phyloP scores from a whole-genome alignment of 1,284 basidiomycete genomes.

The Hypsizygus ulmarius region DNA sequence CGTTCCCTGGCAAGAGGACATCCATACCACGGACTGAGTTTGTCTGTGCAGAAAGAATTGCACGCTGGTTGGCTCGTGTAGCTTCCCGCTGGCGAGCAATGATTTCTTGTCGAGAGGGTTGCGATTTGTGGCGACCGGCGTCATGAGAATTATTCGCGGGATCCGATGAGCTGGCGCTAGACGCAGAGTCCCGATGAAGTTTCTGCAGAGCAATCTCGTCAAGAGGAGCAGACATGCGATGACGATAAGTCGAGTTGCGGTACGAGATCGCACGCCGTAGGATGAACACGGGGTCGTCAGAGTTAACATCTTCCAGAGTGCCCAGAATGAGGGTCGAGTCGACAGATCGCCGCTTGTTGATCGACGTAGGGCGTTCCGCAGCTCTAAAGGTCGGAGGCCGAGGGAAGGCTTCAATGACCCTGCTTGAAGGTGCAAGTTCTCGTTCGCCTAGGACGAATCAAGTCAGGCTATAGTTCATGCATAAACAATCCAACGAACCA shows the following conservation, averaged over 20 bases:
- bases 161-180: conserved; percentile 41
- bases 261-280: conserved; percentile 77
- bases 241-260: conserved; percentile 62
- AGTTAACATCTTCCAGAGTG: conserved; percentile 69
- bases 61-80: conserved; percentile 80
- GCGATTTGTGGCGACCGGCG: conserved; percentile 42
- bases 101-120: conserved; percentile 77
- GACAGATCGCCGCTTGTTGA: conserved; percentile 82
- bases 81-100: conserved; percentile 90
- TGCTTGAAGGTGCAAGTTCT: conserved; percentile 73
- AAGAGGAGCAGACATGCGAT: conserved; percentile 66
- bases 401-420: conserved; percentile 81
- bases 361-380: conserved; percentile 56
- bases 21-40: conserved; percentile 88
- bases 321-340: conserved; percentile 77
- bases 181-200: conserved; percentile 64
- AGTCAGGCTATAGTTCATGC: background rate
- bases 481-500: conserved; percentile 45
- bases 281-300: conserved; percentile 87
- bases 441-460: conserved; percentile 52
- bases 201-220: conserved; percentile 75
- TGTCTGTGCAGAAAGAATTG: conserved; percentile 79
- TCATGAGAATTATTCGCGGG: conserved; percentile 26
- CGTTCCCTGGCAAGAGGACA: conserved; percentile 79
- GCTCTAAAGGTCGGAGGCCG: conserved; percentile 71